Evolutionary conservation across 352 stramenopile genomes (phyloP), one percentile per base, ranked within the genome.

Genomic region (Phytophthora citrophthora): DNA sequence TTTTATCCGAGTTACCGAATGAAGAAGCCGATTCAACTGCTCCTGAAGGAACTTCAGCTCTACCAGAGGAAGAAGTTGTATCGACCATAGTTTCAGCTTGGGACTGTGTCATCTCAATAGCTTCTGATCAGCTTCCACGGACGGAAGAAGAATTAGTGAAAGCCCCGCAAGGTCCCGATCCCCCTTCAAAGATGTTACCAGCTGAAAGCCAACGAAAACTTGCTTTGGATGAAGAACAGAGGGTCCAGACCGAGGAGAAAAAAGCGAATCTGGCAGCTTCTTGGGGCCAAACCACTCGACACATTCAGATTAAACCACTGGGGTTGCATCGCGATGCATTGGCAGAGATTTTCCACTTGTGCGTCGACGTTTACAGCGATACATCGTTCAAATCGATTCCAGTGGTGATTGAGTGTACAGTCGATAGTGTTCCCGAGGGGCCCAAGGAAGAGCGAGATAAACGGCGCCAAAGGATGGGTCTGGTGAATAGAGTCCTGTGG

Each of bases 261-360:
- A 50, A 51, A 27, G 34, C 52, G 11, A 48, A 48, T 44, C 39
- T 78, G 20, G 49, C 54, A 12, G 15, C 23, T n/a, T 54, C 54
- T 9, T 78, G 65, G 70, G 38, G 59, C 20, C 32, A 71, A 63
- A 66, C 56, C 3, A 75, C 70, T 29, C 70, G 68, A 6, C 56
- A 70, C 23, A 44, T 78, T 20, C 43, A 73, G 48, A 55, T 86
- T 26, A 63, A 79, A 2, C 68, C 29, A 41, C 29, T 27, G 47
- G 66, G 53, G 18, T 40, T 83, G 15, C 72, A 83, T 16, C 15
- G n/a, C 26, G 76, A 81, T 29, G 74, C 79, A 0, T 10, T 79
- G 3, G 45, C 74, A 2, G 76, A 86, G 46, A 27, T 69, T 3
- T 36, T 83, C 29, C 76, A 86, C 24, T 59, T 83, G 29, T 68